Conservation (phyloP, 2,329 filamentous ascomycete genomes). For the Hirsutella thompsonii region DNA sequence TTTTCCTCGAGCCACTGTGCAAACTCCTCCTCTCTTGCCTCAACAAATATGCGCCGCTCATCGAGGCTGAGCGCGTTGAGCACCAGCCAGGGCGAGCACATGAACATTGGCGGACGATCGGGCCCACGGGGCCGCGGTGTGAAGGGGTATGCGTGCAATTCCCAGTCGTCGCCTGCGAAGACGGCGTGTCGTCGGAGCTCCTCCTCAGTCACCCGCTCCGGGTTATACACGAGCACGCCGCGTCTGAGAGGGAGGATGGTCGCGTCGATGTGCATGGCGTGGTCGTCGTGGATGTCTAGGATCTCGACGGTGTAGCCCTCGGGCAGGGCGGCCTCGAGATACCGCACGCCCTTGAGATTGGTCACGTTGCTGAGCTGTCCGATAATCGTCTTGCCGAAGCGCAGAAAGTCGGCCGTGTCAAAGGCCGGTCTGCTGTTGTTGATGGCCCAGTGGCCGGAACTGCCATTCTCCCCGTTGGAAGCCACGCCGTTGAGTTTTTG, state of each 20-base stretch:
- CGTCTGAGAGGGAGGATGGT: conserved; percentile 2
- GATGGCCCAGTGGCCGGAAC: conserved; percentile 1
- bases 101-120: conserved; percentile 1
- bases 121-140: not conserved
- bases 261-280: conserved; percentile 4
- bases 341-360: conserved; percentile 1
- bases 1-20: not conserved
- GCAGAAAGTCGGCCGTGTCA: conserved; percentile 3
- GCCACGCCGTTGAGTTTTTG: not conserved
- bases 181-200: conserved; percentile 1
- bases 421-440: conserved; percentile 3
- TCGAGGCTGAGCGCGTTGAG: conserved; percentile 4
- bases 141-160: conserved; percentile 1
- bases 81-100: conserved; percentile 3
- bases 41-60: conserved; percentile 1
- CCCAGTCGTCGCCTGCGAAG: not conserved
- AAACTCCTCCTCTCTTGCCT: conserved; percentile 2
- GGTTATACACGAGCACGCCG: conserved; percentile 2
- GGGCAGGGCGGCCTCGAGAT: conserved; percentile 1
- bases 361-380: conserved; percentile 3
- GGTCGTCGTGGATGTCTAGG: not conserved
- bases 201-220: conserved; percentile 1
- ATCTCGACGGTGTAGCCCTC: conserved; percentile 3
- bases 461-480: not conserved
- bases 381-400: conserved; percentile 3